Evolutionary conservation across 371 early-diverging fungal species (phyloP), one percentile per base, ranked within the genome.

Genomic region (Syncephalis fuscata): DNA sequence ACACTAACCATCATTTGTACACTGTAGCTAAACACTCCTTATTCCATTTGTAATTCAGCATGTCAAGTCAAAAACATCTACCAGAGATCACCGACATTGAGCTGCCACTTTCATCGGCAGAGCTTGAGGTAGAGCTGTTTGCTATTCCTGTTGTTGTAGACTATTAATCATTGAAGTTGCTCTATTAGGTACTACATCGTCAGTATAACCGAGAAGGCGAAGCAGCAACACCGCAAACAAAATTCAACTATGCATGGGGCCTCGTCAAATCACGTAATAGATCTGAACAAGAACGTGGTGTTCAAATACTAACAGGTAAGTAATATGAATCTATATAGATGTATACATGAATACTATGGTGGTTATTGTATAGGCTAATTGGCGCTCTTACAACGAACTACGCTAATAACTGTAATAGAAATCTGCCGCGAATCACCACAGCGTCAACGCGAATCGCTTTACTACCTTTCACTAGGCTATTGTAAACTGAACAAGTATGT

Each of bases 161-260:
- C 44, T 36, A 17, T 3, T 7, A 9, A 19, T 36, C 17, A n/a
- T 15, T 37, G 0, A 19, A 8, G 22, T 49, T 10, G 9, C n/a
- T 42, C 37, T 16, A 23, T 39, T 52, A 80, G 81, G 72, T 86
- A 15, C 68, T 88, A 32, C 67, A 67, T 38, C 68, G 72, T 51
- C 85, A 85, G 58, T 85, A 68, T 58, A 72, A 77, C 39, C 70
- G 73, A 27, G 85, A 85, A 51, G 73, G 67, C 21, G 65, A 71
- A 41, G 48, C 51, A 14, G 54, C 40, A 16, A 54, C 49, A 21
- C 21, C 41, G 19, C 92, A 95, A 63, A 89, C 88, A 38, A 89
- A 89, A 61, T 95, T 95, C 73, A 89, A 92, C 68, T 89, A 85
- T 58, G 92, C 95, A 3, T 95, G 93, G 92, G 92, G 87, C 0